These are phyloP conservation scores for Halophytophthora polymorphica DNA, from an alignment of 352 stramenopile genomes.

Conservation along the genomic window DNA sequence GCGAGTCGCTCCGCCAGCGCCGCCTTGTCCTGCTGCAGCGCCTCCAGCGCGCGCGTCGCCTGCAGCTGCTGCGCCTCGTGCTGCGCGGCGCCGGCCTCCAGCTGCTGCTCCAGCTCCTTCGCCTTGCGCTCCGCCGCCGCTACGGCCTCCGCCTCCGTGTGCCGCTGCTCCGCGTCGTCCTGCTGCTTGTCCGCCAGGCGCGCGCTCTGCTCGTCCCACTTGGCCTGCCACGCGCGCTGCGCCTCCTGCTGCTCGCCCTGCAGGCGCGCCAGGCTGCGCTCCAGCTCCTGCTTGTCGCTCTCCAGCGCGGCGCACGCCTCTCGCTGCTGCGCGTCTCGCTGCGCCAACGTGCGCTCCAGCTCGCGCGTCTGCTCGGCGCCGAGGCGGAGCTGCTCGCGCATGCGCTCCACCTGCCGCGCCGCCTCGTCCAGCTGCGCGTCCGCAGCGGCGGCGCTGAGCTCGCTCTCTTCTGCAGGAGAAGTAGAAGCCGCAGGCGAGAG, in stretches of 20 bases:
- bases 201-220: conserved; percentile 14
- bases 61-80: conserved; percentile 12
- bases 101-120: conserved; percentile 20
- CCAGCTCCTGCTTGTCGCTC: conserved; percentile 13
- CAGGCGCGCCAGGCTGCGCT: not conserved
- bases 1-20: conserved; percentile 12
- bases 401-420: conserved; percentile 30
- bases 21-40: conserved; percentile 18
- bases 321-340: conserved; percentile 21
- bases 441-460: conserved; percentile 25
- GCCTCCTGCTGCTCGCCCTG: conserved; percentile 8
- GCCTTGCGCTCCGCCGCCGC: conserved; percentile 31
- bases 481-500: conserved; percentile 30
- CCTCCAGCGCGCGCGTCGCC: conserved; percentile 5
- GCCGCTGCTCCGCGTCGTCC: conserved; percentile 26
- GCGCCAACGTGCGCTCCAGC: conserved; percentile 24
- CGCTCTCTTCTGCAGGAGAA: conserved; percentile 68
- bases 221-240: conserved; percentile 7
- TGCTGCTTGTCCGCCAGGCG: conserved; percentile 7
- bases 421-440: conserved; percentile 43
- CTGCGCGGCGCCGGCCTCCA: conserved; percentile 15
- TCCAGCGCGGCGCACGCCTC: conserved; percentile 4
- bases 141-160: conserved; percentile 28
- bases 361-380: conserved; percentile 14
- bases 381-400: conserved; percentile 30